Percentiles rank a stretch among this genome's conserved stretches.
These are phyloP conservation scores for Ophiobolus disseminans DNA, from an alignment of 2,329 filamentous ascomycete species.

Conservation along the genomic window DNA sequence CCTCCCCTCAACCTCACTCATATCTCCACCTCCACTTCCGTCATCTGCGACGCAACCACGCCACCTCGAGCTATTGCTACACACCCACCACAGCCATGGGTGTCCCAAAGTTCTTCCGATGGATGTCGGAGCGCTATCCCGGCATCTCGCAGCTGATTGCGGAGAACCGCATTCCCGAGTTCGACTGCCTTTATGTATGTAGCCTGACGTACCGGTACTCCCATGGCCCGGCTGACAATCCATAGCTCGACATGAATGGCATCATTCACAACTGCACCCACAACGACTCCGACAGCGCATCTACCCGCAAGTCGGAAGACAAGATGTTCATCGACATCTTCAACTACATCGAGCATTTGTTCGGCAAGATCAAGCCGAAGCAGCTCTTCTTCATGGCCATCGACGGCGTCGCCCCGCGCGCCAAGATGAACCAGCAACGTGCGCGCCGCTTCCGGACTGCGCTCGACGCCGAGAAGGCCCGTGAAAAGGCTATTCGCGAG, in stretches of 20 bases:
- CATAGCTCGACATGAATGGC: slow-evolving; percentile 91
- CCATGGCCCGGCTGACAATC: slow-evolving; percentile 18
- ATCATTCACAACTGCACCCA: slow-evolving; percentile 99
- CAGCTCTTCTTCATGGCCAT: slow-evolving; percentile 99
- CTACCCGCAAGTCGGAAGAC: slow-evolving; percentile 92
- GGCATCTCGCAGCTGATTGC: slow-evolving; percentile 98
- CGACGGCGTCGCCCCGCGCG: slow-evolving; percentile 93
- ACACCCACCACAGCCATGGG: slow-evolving; percentile 58
- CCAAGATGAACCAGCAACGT: slow-evolving; percentile 99
- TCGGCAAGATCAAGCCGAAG: slow-evolving; percentile 98
- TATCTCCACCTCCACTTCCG: slow-evolving; percentile 1
- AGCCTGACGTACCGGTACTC: background rate
- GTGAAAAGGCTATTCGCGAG: slow-evolving; percentile 88
- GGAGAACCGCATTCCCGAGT: slow-evolving; percentile 98
- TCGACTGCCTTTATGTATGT: slow-evolving; percentile 89
- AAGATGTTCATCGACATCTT: slow-evolving; percentile 99
- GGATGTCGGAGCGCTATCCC: slow-evolving; percentile 99
- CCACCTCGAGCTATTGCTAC: slow-evolving; percentile 21
- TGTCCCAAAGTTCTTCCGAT: slow-evolving; percentile 95
- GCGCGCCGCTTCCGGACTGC: slow-evolving; percentile 94
- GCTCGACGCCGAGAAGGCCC: slow-evolving; percentile 84
- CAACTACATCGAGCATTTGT: slow-evolving; percentile 99
- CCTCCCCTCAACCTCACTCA: slow-evolving; percentile 8
- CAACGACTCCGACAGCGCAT: slow-evolving; percentile 90
- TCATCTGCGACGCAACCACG: background rate